Percentiles rank a stretch among this genome's conserved stretches.
Conservation (phyloP, 2,329 filamentous ascomycete species). For the Tolypocladium amazonense region DNA sequence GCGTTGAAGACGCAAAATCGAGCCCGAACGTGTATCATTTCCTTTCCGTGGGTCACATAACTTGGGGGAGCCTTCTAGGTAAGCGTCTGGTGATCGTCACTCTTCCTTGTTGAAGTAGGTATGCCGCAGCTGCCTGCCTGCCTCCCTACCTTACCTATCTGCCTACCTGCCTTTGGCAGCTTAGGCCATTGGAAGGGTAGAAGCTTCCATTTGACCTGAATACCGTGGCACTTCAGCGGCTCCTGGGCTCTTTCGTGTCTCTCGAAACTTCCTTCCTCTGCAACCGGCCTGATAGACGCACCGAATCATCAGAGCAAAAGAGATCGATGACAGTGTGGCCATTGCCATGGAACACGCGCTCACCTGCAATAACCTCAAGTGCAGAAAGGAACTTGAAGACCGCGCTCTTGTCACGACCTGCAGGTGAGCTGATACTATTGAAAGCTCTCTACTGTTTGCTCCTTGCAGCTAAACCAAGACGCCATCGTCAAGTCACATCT, state of each 20-base stretch:
- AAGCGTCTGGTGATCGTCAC: no score
- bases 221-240: background rate
- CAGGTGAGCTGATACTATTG: constrained; percentile 44
- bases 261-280: background rate
- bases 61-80: background rate
- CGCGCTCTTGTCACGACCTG: constrained; percentile 81
- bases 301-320: background rate
- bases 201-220: background rate
- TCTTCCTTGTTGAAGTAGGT: background rate
- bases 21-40: background rate
- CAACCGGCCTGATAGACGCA: background rate
- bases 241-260: background rate
- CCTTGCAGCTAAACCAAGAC: background rate
- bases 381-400: constrained; percentile 56
- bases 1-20: background rate
- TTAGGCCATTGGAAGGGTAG: background rate
- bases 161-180: background rate
- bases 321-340: background rate
- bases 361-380: constrained; percentile 72
- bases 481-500: constrained; percentile 64
- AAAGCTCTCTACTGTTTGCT: background rate
- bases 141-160: background rate
- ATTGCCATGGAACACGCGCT: constrained; percentile 65
- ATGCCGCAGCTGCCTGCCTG: background rate
- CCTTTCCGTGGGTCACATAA: background rate